Evolutionary conservation across 2,329 filamentous ascomycete species (phyloP).

Genomic region (Drechslerella dactyloides): DNA sequence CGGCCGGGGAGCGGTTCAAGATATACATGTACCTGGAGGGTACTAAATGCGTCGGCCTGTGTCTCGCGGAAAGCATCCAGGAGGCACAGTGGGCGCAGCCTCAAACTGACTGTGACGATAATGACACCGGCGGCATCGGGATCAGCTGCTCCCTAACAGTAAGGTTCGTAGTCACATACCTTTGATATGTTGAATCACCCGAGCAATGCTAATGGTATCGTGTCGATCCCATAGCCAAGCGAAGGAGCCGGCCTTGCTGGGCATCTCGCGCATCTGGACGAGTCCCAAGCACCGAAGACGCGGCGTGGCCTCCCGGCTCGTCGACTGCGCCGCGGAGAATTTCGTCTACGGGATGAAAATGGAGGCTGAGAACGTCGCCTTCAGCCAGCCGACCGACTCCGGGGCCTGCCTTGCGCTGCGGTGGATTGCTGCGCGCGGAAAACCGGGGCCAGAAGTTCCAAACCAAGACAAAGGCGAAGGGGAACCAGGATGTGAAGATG

Average conservation of each 20-base stretch:
- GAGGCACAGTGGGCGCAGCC: slow-evolving; percentile 59
- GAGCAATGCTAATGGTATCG: background rate
- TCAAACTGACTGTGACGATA: background rate
- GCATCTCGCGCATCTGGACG: slow-evolving; percentile 56
- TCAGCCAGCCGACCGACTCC: slow-evolving; percentile 56
- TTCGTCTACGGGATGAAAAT: slow-evolving; percentile 56
- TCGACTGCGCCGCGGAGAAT: slow-evolving; percentile 52
- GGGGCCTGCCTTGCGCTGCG: slow-evolving; percentile 53
- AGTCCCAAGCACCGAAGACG: slow-evolving; percentile 53
- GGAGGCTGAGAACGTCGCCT: slow-evolving; percentile 53
- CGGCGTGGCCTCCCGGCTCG: slow-evolving; percentile 53
- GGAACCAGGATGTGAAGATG: background rate
- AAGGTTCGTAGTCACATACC: slow-evolving; percentile 19
- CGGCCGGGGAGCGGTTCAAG: slow-evolving; percentile 63
- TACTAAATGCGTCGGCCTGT: slow-evolving; percentile 68
- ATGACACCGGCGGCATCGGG: background rate
- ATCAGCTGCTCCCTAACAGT: slow-evolving; percentile 32
- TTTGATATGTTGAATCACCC: background rate
- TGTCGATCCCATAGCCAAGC: slow-evolving; percentile 3
- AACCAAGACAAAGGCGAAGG: background rate
- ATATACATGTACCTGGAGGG: slow-evolving; percentile 68
- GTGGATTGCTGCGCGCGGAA: slow-evolving; percentile 50
- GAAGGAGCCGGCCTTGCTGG: slow-evolving; percentile 53
- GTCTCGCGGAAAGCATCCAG: slow-evolving; percentile 68
- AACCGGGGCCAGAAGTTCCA: background rate